Percentiles rank a stretch among this genome's conserved stretches.
phyloP scores from a whole-genome alignment of 352 stramenopile genomes.

The Globisporangium iwayamae region DNA sequence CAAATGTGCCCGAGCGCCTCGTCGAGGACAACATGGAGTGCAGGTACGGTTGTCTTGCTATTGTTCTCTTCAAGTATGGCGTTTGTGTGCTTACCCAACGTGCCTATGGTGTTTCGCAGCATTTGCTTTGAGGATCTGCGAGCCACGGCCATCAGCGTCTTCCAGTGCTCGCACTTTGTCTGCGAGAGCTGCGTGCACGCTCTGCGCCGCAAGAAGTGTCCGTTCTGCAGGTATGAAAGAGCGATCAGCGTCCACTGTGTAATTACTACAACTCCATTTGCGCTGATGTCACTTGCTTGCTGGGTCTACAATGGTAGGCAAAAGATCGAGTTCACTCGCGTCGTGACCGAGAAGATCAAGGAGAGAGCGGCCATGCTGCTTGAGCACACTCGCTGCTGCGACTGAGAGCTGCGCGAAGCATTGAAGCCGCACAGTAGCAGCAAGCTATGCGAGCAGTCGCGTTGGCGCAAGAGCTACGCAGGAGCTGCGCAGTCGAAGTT shows the following conservation, averaged over 20 bases:
- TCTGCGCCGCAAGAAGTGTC: slow-evolving; percentile 22
- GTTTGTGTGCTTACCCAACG: background rate
- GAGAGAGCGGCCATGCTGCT: background rate
- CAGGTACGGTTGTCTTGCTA: background rate
- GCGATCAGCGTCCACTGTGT: background rate
- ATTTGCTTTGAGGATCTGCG: slow-evolving; percentile 16
- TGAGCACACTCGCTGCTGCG: background rate
- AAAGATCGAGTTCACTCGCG: background rate
- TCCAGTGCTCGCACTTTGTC: slow-evolving; percentile 31
- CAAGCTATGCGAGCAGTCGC: no score
- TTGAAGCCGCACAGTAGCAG: background rate
- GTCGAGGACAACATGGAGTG: slow-evolving; percentile 1
- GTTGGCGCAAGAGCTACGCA: no score
- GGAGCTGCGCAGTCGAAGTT: no score
- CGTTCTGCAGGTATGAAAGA: slow-evolving; percentile 15
- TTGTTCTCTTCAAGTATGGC: background rate
- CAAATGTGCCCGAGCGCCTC: background rate
- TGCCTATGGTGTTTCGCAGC: background rate
- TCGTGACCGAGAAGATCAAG: slow-evolving; percentile 1
- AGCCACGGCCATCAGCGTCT: slow-evolving; percentile 17
- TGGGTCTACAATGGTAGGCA: background rate
- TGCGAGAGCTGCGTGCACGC: slow-evolving; percentile 23
- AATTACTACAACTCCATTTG: background rate
- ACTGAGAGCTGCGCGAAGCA: background rate
- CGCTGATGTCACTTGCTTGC: no score